Percentiles rank a stretch among this genome's conserved stretches.
phyloP scores from a whole-genome alignment of 2,329 filamentous ascomycete genomes.

The Aspergillus felis region DNA sequence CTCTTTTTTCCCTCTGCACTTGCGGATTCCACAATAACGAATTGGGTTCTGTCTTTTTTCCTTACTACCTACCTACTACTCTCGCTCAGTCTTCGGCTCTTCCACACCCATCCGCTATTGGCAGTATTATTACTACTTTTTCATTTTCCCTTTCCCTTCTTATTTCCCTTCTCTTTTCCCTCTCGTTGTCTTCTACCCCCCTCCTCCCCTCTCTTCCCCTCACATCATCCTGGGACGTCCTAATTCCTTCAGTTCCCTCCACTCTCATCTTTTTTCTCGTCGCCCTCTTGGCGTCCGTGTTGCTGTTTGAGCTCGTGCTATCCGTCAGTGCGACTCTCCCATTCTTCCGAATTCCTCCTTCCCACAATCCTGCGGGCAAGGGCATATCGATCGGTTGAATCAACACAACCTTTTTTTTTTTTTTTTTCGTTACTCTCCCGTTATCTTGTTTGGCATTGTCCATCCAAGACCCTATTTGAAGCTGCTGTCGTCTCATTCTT shows the following conservation, averaged over 20 bases:
- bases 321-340: slow-evolving; percentile 19
- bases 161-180: slow-evolving; percentile 15
- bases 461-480: neutral
- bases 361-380: slow-evolving; percentile 16
- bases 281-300: slow-evolving; percentile 18
- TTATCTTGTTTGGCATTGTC: neutral
- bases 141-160: slow-evolving; percentile 10
- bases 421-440: neutral
- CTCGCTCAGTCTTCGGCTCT: slow-evolving; percentile 14
- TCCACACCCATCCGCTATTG: slow-evolving; percentile 16
- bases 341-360: slow-evolving; percentile 15
- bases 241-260: slow-evolving; percentile 13
- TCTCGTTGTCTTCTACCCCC: slow-evolving; percentile 16
- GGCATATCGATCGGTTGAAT: slow-evolving; percentile 18
- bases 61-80: slow-evolving; percentile 5
- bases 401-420: slow-evolving; percentile 7
- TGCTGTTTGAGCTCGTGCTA: slow-evolving; percentile 19
- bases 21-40: slow-evolving; percentile 14
- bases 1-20: slow-evolving; percentile 2
- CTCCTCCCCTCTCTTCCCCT: slow-evolving; percentile 20
- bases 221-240: slow-evolving; percentile 16
- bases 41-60: neutral
- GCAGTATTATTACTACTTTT: slow-evolving; percentile 15
- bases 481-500: neutral
- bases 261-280: slow-evolving; percentile 10